Percentiles rank a stretch among this genome's conserved stretches.
phyloP scores from a whole-genome alignment of 805 yeast genomes.

The Candida sphagnicola region DNA sequence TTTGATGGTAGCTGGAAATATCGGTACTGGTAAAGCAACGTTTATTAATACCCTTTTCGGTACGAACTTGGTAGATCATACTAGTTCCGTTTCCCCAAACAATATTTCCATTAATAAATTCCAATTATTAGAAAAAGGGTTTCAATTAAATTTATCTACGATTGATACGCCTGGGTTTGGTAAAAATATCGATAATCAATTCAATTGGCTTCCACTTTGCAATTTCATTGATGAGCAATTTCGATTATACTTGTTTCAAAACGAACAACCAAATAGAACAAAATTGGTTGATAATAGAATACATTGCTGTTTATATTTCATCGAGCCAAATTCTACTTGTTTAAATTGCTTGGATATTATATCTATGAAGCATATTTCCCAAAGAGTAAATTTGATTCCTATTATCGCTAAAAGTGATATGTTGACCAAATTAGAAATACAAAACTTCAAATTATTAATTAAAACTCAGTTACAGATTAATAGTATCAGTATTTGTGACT shows the following conservation, averaged over 20 bases:
- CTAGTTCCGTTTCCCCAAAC: constrained; percentile 15
- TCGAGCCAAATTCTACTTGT: constrained; percentile 63
- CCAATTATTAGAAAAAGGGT: constrained; percentile 56
- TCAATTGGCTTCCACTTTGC: constrained; percentile 42
- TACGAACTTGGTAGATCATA: constrained; percentile 16
- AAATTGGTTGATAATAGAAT: constrained; percentile 57
- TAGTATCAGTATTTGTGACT: constrained; percentile 28
- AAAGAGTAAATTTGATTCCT: constrained; percentile 36
- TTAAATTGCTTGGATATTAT: constrained; percentile 31
- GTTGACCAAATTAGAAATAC: constrained; percentile 22
- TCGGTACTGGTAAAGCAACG: constrained; percentile 61
- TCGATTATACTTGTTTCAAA: constrained; percentile 62
- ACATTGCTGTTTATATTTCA: constrained; percentile 82
- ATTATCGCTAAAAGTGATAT: constrained; percentile 37
- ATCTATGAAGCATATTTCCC: constrained; percentile 31
- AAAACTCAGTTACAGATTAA: constrained; percentile 18
- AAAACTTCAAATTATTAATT: constrained; percentile 21
- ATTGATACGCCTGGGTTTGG: constrained; percentile 80
- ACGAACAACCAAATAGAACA: constrained; percentile 42
- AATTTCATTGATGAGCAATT: constrained; percentile 80
- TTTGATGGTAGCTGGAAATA: constrained; percentile 33
- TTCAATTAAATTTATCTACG: constrained; percentile 55
- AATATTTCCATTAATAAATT: constrained; percentile 35
- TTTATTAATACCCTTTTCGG: constrained; percentile 79
- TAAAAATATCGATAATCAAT: constrained; percentile 48